Percentiles rank a stretch among this genome's conserved stretches.
phyloP scores from a whole-genome alignment of 2,329 filamentous ascomycete species.

The Dactylellina parvicollis region DNA sequence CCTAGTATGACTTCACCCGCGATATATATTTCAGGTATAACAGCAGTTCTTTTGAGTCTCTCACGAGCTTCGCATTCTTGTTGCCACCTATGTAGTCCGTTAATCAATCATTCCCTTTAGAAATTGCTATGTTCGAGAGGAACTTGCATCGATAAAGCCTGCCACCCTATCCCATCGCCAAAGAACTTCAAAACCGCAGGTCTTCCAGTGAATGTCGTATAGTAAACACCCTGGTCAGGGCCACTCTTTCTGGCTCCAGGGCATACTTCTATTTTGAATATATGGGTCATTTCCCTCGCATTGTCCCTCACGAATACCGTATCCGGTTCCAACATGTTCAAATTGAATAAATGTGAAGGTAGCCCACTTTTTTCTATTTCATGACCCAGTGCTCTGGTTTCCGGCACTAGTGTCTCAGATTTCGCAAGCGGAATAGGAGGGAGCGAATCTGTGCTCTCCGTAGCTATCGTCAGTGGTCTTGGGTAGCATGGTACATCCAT shows the following conservation, averaged over 20 bases:
- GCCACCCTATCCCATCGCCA: conserved; percentile 37
- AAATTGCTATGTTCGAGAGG: background rate
- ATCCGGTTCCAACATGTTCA: conserved; percentile 19
- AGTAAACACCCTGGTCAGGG: conserved; percentile 24
- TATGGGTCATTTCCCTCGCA: conserved; percentile 22
- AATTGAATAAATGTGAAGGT: conserved; percentile 28
- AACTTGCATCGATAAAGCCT: conserved; percentile 24
- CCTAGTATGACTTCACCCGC: conserved; percentile 28
- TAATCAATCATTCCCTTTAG: background rate
- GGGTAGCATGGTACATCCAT: background rate
- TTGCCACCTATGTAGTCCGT: conserved; percentile 21
- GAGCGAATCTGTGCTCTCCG: background rate
- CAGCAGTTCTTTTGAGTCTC: conserved; percentile 1
- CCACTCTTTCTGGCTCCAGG: background rate
- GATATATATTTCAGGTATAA: conserved; percentile 28
- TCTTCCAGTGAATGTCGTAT: conserved; percentile 29
- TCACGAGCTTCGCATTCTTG: conserved; percentile 42
- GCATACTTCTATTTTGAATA: conserved; percentile 21
- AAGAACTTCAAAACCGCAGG: conserved; percentile 37
- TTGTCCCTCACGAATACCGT: conserved; percentile 37
- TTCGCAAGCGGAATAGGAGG: background rate
- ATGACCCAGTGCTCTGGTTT: conserved; percentile 24
- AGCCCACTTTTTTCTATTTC: conserved; percentile 35
- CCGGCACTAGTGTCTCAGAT: conserved; percentile 1
- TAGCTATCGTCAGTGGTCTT: background rate